Evolutionary conservation across 2,329 filamentous ascomycete species (phyloP).

Genomic region (Fusarium metavorans): DNA sequence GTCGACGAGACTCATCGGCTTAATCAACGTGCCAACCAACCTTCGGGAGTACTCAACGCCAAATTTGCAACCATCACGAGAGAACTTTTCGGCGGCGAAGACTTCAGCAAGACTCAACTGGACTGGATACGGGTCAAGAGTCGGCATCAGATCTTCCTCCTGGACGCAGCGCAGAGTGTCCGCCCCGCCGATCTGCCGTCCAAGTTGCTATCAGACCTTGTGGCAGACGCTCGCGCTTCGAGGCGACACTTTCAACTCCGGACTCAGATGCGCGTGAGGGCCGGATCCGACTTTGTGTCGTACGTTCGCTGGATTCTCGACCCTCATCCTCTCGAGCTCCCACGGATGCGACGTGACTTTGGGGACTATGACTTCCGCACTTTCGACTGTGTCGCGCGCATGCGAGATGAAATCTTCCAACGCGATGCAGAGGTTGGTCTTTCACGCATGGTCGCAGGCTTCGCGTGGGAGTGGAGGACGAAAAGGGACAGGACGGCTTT

Average conservation of each 20-base stretch:
- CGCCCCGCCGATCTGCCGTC: slow-evolving; percentile 13
- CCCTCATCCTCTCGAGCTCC: slow-evolving; percentile 9
- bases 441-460: background rate
- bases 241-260: background rate
- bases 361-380: slow-evolving; percentile 15
- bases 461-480: background rate
- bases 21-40: slow-evolving; percentile 15
- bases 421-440: background rate
- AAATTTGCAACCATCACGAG: slow-evolving; percentile 17
- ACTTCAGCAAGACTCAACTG: slow-evolving; percentile 14
- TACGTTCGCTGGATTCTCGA: slow-evolving; percentile 15
- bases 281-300: slow-evolving; percentile 13
- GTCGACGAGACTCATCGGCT: slow-evolving; percentile 13
- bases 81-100: slow-evolving; percentile 4
- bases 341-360: slow-evolving; percentile 7
- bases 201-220: slow-evolving; percentile 12
- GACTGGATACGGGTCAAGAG: slow-evolving; percentile 19
- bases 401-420: slow-evolving; percentile 10
- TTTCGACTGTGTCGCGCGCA: slow-evolving; percentile 9
- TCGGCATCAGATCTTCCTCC: slow-evolving; percentile 15
- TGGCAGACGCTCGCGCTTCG: slow-evolving; percentile 8
- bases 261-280: background rate
- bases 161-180: slow-evolving; percentile 16
- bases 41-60: slow-evolving; percentile 15
- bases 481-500: background rate